Base-by-base conservation (phyloP, 164 flowering plant species). In the Echeveria elegans region DNA sequence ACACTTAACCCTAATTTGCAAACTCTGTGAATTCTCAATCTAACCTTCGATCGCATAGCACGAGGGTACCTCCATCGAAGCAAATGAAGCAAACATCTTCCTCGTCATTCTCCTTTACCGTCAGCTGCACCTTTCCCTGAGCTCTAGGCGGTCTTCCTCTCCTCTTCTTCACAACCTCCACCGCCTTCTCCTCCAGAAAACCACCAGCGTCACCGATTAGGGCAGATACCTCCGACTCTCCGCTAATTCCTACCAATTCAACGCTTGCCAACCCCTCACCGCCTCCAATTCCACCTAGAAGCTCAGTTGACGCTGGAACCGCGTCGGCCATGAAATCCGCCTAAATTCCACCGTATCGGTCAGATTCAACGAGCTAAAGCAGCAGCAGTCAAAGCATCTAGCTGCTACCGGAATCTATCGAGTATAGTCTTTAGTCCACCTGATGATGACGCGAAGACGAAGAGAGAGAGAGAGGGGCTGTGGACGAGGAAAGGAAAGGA, bases 71-170 rank as follows among this genome's bases (percentile, higher is more conserved):
- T 7, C 86, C 86, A 62, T 82, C 85, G 50, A 82, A 82, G 77
- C 85, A 92, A 12, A 90, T 90, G 63, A 90, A 92, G 66, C 98
- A 92, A 24, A 89, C 96, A 50, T 90, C 97, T 66, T 89, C 95
- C 61, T 87, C 94, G 26, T 83, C 92, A 23, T 81, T 88, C 43
- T 72, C 72, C 69, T 75, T 73, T 68, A 53, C 68, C n/a, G n/a
- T n/a, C n/a, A n/a, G n/a, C n/a, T n/a, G n/a, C n/a, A n/a, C n/a
- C 21, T 65, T 68, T 18, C 45, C 69, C 30, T 67, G 62, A 32
- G 68, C 24, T 66, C 62, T 74, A 14, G 85, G 75, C 68, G 88
- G 90, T 72, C 92, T 75, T 9, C 95, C 96, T 21, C 96, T 82
- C 79, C 76, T 85, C 66, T 85, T 71, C 81, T 79, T 89, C 70